Conservation (phyloP, 768 basidiomycete genomes). For the Stropharia rugosoannulata region DNA sequence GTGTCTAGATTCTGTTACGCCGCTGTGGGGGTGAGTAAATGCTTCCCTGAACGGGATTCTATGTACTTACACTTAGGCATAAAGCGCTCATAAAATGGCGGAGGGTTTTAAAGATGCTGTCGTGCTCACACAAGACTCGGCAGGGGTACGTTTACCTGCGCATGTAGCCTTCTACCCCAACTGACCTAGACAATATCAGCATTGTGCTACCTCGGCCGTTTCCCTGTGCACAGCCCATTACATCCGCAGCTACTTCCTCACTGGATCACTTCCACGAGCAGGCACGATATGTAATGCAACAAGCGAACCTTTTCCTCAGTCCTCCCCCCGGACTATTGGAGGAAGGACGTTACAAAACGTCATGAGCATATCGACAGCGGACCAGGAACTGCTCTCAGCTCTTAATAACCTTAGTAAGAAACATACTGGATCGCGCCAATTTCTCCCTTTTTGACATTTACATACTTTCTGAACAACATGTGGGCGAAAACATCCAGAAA, state of each 20-base stretch:
- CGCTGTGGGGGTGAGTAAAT: constrained; percentile 23
- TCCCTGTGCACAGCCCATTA: not conserved
- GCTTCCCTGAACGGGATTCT: not conserved
- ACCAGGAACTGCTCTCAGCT: too few species aligned
- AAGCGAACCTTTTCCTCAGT: too few species aligned
- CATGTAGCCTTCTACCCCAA: not conserved
- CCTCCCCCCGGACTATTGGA: too few species aligned
- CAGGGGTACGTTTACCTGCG: not conserved
- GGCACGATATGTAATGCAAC: not conserved
- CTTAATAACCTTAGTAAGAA: too few species aligned
- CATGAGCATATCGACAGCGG: too few species aligned
- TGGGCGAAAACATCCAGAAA: too few species aligned
- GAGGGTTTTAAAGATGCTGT: constrained; percentile 10
- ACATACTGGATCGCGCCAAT: too few species aligned
- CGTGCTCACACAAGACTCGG: constrained; percentile 15
- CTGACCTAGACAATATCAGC: not conserved
- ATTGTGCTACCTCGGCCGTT: not conserved
- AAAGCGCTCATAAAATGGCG: constrained; percentile 37
- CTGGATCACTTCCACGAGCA: not conserved
- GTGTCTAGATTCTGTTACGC: constrained; percentile 28
- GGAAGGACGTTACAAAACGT: too few species aligned
- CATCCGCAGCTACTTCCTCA: not conserved
- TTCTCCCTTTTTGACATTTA: too few species aligned
- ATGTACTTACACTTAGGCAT: not conserved
- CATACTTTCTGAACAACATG: too few species aligned